Conservation (phyloP, 2,329 filamentous ascomycete genomes). For the Colletotrichum simmondsii region DNA sequence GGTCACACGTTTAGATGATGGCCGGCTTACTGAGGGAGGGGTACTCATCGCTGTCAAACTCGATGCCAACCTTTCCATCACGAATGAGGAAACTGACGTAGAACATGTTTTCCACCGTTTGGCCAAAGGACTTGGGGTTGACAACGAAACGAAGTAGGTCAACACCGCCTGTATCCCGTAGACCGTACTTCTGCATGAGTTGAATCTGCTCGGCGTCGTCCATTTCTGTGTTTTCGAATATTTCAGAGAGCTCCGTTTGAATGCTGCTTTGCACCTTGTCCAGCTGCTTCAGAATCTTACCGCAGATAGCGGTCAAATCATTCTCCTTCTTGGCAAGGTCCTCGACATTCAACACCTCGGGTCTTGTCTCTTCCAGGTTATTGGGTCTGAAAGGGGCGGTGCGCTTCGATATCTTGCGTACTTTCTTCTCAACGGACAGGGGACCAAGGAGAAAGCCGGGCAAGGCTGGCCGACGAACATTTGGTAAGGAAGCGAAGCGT, state of each 20-base stretch:
- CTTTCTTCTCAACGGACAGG: conserved; percentile 87
- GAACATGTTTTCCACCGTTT: conserved; percentile 97
- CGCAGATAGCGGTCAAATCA: conserved; percentile 82
- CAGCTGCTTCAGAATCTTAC: conserved; percentile 76
- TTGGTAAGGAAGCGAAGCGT: conserved; percentile 77
- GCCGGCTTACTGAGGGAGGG: conserved; percentile 80
- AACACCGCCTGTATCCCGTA: conserved; percentile 77
- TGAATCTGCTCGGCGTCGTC: conserved; percentile 56
- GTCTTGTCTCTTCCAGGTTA: conserved; percentile 76
- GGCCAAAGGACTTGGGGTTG: conserved; percentile 90
- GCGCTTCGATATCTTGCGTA: conserved; percentile 76
- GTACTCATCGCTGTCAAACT: conserved; percentile 76
- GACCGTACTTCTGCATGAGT: conserved; percentile 72
- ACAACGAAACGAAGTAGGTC: conserved; percentile 88
- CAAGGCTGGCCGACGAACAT: conserved; percentile 79
- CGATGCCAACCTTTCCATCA: conserved; percentile 83
- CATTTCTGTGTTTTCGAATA: conserved; percentile 52
- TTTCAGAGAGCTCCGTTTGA: conserved; percentile 56
- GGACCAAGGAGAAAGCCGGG: conserved; percentile 90
- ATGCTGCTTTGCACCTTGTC: conserved; percentile 56
- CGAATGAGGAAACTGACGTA: conserved; percentile 94
- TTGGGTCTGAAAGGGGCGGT: conserved; percentile 77
- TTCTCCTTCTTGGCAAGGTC: conserved; percentile 83
- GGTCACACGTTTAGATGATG: conserved; percentile 16
- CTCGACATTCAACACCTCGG: conserved; percentile 79